A percentile compares a stretch with the other conserved stretches of the same genome.
These are phyloP conservation scores for Cordyceps sp. DNA, from an alignment of 2,329 filamentous ascomycete species.

Conservation along the genomic window DNA sequence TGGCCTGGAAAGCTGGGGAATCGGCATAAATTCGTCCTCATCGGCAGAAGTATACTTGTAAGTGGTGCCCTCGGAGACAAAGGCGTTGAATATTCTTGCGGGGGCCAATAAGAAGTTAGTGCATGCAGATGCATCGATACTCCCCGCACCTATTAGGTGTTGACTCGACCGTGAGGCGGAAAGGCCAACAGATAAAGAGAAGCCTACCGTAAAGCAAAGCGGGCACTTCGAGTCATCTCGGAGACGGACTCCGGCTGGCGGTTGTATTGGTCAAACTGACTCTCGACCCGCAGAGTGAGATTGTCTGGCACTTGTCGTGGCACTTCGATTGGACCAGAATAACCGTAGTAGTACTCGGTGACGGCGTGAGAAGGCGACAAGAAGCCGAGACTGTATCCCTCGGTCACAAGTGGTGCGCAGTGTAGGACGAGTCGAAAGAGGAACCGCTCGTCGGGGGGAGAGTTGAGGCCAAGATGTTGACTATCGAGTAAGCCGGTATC, in stretches of 20 bases:
- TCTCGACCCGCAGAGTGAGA: not conserved
- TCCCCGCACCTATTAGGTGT: no score
- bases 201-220: not conserved
- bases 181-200: not conserved
- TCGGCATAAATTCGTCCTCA: not conserved
- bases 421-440: not conserved
- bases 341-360: not conserved
- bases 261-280: not conserved
- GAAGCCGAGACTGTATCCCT: not conserved
- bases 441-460: not conserved
- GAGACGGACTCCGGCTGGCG: not conserved
- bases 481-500: not conserved
- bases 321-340: not conserved
- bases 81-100: not conserved
- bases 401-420: not conserved
- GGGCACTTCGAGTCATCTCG: not conserved
- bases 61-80: not conserved
- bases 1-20: not conserved
- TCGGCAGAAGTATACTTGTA: not conserved
- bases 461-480: slow-evolving; percentile 1
- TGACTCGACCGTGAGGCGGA: not conserved
- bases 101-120: no score
- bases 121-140: no score
- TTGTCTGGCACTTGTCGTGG: no score
- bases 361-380: no score